Conservation (phyloP, 208 protist species). For the Zelonia costaricensis region DNA sequence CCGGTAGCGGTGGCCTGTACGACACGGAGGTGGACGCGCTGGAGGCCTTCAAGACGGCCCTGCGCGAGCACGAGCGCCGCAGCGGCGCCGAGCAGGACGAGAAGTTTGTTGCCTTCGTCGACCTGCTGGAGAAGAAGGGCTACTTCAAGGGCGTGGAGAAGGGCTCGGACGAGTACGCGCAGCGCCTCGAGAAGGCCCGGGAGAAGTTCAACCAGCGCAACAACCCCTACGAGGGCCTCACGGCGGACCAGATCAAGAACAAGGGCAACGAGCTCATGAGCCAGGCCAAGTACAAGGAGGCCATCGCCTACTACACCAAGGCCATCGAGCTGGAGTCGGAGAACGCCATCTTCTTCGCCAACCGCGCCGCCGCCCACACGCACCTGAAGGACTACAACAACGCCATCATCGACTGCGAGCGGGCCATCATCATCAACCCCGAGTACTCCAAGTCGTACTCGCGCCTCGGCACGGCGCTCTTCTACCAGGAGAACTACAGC, state of each 20-base stretch:
- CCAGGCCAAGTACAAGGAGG: slow-evolving; percentile 92
- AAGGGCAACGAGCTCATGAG: slow-evolving; percentile 93
- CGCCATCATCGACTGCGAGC: slow-evolving; percentile 91
- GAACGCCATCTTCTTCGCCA: slow-evolving; percentile 91
- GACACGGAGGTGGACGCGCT: slow-evolving; percentile 75
- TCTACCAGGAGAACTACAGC: slow-evolving; percentile 89
- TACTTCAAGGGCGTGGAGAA: slow-evolving; percentile 87
- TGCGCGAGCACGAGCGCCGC: slow-evolving; percentile 45
- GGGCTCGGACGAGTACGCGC: slow-evolving; percentile 75
- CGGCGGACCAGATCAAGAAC: slow-evolving; percentile 91
- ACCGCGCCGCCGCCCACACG: slow-evolving; percentile 91
- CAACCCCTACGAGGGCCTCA: slow-evolving; percentile 91
- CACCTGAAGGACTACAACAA: slow-evolving; percentile 91
- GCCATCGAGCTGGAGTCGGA: slow-evolving; percentile 90
- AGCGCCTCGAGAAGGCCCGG: slow-evolving; percentile 79
- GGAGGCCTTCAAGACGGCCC: slow-evolving; percentile 52
- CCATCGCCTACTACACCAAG: slow-evolving; percentile 93
- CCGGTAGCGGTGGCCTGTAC: slow-evolving; percentile 60
- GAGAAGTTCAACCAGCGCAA: slow-evolving; percentile 90
- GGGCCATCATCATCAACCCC: slow-evolving; percentile 81
- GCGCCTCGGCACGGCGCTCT: slow-evolving; percentile 85
- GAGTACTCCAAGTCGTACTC: slow-evolving; percentile 92
- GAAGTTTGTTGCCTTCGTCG: slow-evolving; percentile 86
- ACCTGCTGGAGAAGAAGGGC: slow-evolving; percentile 88
- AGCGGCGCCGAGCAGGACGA: slow-evolving; percentile 70